Conservation (phyloP, 345 rosid genomes). For the Erodium maritimum region DNA sequence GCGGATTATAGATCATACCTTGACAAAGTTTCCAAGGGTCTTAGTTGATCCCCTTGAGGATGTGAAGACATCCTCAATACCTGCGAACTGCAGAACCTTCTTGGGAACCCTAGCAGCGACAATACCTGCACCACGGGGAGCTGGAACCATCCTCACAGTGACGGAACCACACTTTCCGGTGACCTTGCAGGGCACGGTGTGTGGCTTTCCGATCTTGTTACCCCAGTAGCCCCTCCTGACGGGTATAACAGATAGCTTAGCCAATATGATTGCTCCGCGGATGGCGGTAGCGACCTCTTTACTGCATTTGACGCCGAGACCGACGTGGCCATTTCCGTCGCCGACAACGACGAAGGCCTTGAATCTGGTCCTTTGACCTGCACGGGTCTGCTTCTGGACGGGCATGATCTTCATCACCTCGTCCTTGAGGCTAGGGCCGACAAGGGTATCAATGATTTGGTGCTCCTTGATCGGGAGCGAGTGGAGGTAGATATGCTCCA, state of each 20-base stretch:
- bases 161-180: slow-evolving; percentile 38
- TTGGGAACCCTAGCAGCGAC: slow-evolving; percentile 70
- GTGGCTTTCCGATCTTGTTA: slow-evolving; percentile 82
- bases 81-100: slow-evolving; percentile 27
- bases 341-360: slow-evolving; percentile 80
- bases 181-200: slow-evolving; percentile 76
- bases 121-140: slow-evolving; percentile 68
- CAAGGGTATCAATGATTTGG: slow-evolving; percentile 65
- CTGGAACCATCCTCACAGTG: slow-evolving; percentile 57
- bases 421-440: slow-evolving; percentile 57
- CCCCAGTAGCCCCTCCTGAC: slow-evolving; percentile 91
- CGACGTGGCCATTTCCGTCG: slow-evolving; percentile 64
- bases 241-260: slow-evolving; percentile 62
- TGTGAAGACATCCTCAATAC: slow-evolving; percentile 51
- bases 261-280: slow-evolving; percentile 61
- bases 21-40: slow-evolving; percentile 81
- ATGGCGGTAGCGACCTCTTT: slow-evolving; percentile 78
- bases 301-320: slow-evolving; percentile 68
- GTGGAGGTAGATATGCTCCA: slow-evolving; percentile 39
- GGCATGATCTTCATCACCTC: slow-evolving; percentile 97
- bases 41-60: slow-evolving; percentile 66
- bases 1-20: slow-evolving; percentile 18
- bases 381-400: slow-evolving; percentile 63
- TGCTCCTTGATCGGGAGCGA: slow-evolving; percentile 63
- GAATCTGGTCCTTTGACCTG: slow-evolving; percentile 76